Evolutionary conservation across 176 grass and related monocot genomes (phyloP).

Genomic region (Carex scoparia): DNA sequence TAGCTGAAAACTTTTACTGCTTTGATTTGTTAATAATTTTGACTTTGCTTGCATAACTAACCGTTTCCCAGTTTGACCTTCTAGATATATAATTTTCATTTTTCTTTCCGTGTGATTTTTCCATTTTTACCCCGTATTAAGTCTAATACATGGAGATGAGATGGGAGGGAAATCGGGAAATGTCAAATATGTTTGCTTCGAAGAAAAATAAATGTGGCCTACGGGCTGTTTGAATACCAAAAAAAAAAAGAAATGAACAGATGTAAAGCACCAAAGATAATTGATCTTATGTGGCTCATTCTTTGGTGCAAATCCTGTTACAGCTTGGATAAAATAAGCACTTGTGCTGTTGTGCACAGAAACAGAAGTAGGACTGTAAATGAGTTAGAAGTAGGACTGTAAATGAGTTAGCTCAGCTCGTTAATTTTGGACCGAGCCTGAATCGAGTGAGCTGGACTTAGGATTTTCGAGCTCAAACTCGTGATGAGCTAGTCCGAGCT

Average conservation of each 20-base stretch:
- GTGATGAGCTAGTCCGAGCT: too few relatives aligned
- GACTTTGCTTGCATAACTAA: background rate
- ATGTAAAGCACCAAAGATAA: background rate
- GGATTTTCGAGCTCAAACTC: too few relatives aligned
- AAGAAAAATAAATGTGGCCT: background rate
- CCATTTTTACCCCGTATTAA: background rate
- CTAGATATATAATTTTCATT: background rate
- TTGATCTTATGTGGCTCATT: background rate
- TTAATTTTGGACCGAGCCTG: too few relatives aligned
- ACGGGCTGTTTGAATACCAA: too few relatives aligned
- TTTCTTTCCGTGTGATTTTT: background rate
- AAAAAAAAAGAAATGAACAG: background rate
- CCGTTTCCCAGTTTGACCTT: constrained; percentile 1
- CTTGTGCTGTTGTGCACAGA: too few relatives aligned
- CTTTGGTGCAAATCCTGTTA: background rate
- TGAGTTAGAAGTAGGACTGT: too few relatives aligned
- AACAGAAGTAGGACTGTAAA: too few relatives aligned
- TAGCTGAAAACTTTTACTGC: too few relatives aligned
- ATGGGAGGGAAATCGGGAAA: background rate
- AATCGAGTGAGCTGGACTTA: too few relatives aligned
- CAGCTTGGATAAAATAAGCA: background rate
- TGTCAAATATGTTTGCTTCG: constrained; percentile 2
- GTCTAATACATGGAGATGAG: background rate
- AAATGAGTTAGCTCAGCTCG: too few relatives aligned
- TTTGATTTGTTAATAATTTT: background rate